phyloP scores from a whole-genome alignment of 2,329 filamentous ascomycete species.

The Seiridium cupressi region DNA sequence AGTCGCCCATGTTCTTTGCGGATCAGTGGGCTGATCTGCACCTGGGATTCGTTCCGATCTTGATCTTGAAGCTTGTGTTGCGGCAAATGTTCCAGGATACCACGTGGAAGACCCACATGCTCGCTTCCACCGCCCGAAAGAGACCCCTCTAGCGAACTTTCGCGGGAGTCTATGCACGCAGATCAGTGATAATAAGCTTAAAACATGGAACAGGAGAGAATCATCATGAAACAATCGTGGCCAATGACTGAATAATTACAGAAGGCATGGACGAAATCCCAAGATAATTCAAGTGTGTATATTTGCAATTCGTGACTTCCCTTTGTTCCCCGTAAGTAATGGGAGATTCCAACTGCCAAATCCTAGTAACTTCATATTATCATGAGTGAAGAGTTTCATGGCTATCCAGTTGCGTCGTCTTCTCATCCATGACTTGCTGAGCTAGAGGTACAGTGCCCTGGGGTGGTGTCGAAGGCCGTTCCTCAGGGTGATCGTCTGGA shows the following conservation, averaged over 20 bases:
- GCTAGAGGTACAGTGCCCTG: slow-evolving; percentile 45
- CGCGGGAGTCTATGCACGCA: neutral
- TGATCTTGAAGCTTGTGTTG: neutral
- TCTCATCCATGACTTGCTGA: slow-evolving; percentile 51
- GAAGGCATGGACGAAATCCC: no score
- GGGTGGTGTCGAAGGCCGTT: slow-evolving; percentile 16
- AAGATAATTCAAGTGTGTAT: no score
- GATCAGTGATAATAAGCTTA: neutral
- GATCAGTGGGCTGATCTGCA: neutral
- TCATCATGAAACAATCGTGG: no score
- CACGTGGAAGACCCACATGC: no score
- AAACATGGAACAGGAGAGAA: no score
- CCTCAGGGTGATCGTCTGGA: slow-evolving; percentile 27
- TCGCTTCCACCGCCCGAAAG: neutral
- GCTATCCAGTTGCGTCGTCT: slow-evolving; percentile 49
- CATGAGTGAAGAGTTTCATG: slow-evolving; percentile 17
- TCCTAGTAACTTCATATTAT: neutral
- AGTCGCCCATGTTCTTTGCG: neutral
- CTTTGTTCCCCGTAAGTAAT: neutral
- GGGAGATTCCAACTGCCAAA: neutral
- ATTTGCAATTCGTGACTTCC: neutral
- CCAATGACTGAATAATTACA: no score
- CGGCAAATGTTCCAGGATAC: neutral
- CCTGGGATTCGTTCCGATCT: neutral
- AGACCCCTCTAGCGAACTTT: neutral